Evolutionary conservation across 2,329 filamentous ascomycete genomes (phyloP), one percentile per base, ranked within the genome.

Genomic region (Aspergillus quadricinctus): DNA sequence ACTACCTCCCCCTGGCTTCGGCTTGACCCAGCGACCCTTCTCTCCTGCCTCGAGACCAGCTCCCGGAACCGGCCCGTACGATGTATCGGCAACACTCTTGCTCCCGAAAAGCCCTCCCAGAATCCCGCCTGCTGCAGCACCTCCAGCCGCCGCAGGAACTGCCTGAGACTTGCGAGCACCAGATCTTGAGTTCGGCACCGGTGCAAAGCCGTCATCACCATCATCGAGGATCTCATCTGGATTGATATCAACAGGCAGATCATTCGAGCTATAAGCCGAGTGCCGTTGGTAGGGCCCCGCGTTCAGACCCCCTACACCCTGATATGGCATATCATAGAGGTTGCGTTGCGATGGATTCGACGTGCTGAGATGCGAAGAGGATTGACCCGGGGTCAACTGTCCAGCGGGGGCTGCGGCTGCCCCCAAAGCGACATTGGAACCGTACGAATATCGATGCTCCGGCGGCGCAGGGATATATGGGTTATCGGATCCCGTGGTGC

Each of bases 151-250:
- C 54, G 68, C 70, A 82, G 80, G 70, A 79, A 57, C 64, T 2
- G 62, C 53, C 8, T 48, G 53, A 45, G 25, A 48, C 50, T 43
- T 59, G 25, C 19, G 45, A 17, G 54, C 58, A 2, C 37, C 41
- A 2, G 57, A 59, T 40, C 56, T 59, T 1, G 52, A 41, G 51
- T 53, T 58, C 2, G 71, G 74, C 66, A 69, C 49, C 71, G 76
- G 64, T 83, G 86, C 80, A 52, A 94, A 81, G 1, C 88, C 91
- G 69, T 96, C 92, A 66, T 96, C 92, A 28, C 90, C 91, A 68
- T 97, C 92, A 70, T 96, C 92, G 23, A 83, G 83, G 61, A 96
- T 92, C 14, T 87, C 86, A 66, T 89, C 85, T 2, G 92, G 91
- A 69, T 96, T 87, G 57, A 94, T 81, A 51, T 72, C 69, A 51